These are phyloP conservation scores for Xylaria polymorpha DNA, from an alignment of 2,329 filamentous ascomycete species.

Conservation along the genomic window DNA sequence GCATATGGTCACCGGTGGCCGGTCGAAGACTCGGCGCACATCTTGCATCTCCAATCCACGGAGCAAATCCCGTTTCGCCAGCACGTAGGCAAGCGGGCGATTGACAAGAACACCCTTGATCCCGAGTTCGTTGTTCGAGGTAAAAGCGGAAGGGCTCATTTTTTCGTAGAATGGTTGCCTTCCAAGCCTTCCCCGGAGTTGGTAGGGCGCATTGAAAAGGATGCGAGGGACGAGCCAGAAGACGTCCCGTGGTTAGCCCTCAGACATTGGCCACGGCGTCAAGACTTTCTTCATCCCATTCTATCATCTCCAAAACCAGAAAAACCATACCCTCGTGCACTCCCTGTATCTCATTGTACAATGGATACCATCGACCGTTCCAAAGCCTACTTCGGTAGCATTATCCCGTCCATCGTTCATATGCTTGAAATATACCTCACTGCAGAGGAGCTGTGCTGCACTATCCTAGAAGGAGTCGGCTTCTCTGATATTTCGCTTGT, in stretches of 20 bases:
- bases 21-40: slow-evolving; percentile 54
- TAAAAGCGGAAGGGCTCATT: slow-evolving; percentile 51
- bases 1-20: slow-evolving; percentile 62
- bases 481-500: slow-evolving; percentile 68
- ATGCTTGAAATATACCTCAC: slow-evolving; percentile 74
- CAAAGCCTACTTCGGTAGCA: slow-evolving; percentile 64
- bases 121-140: slow-evolving; percentile 57
- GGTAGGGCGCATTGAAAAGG: slow-evolving; percentile 54
- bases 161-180: slow-evolving; percentile 56
- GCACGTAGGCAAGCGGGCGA: slow-evolving; percentile 36
- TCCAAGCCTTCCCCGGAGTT: slow-evolving; percentile 57
- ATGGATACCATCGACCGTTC: slow-evolving; percentile 60
- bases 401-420: slow-evolving; percentile 79
- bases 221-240: slow-evolving; percentile 54
- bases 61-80: slow-evolving; percentile 42
- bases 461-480: slow-evolving; percentile 62
- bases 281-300: slow-evolving; percentile 67
- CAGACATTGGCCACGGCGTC: slow-evolving; percentile 63
- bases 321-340: slow-evolving; percentile 58
- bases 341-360: slow-evolving; percentile 61
- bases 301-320: slow-evolving; percentile 34
- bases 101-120: slow-evolving; percentile 43
- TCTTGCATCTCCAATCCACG: slow-evolving; percentile 56
- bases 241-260: slow-evolving; percentile 64
- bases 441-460: slow-evolving; percentile 68